Evolutionary conservation across 345 rosid genomes (phyloP).

Genomic region (Adansonia digitata): DNA sequence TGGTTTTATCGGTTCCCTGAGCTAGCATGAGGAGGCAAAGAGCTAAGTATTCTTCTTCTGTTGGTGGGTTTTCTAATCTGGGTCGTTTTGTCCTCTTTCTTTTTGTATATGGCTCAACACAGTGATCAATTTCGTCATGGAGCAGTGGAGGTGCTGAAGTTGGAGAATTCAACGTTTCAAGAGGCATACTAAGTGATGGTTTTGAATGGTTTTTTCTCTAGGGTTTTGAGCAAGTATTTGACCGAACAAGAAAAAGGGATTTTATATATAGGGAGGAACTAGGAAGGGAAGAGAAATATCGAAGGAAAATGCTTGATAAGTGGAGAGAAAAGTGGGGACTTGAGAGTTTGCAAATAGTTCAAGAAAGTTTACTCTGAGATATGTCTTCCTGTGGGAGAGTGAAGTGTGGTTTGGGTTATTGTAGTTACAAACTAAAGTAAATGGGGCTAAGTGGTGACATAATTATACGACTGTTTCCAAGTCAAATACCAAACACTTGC

Average conservation of each 20-base stretch:
- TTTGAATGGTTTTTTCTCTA: not conserved
- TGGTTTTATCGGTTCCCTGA: conserved; percentile 12
- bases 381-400: not conserved
- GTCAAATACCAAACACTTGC: not conserved
- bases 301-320: conserved; percentile 2
- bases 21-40: conserved; percentile 43
- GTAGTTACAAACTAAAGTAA: not conserved
- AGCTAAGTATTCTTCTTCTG: conserved; percentile 43
- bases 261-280: not conserved
- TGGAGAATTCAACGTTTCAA: conserved; percentile 53
- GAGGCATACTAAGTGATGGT: conserved; percentile 23
- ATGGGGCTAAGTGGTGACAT: not conserved
- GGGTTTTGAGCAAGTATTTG: not conserved
- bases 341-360: too few relatives aligned
- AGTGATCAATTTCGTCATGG: conserved; percentile 27
- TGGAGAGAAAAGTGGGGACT: too few relatives aligned
- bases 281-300: not conserved
- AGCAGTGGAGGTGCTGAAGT: conserved; percentile 40
- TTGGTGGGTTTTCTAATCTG: conserved; percentile 23
- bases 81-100: conserved; percentile 36
- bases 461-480: not conserved
- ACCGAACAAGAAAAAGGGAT: not conserved
- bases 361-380: not conserved
- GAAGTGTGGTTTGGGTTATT: not conserved
- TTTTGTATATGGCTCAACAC: conserved; percentile 30